Conservation (phyloP, 2,329 filamentous ascomycete species). For the Fusarium goolgardi region DNA sequence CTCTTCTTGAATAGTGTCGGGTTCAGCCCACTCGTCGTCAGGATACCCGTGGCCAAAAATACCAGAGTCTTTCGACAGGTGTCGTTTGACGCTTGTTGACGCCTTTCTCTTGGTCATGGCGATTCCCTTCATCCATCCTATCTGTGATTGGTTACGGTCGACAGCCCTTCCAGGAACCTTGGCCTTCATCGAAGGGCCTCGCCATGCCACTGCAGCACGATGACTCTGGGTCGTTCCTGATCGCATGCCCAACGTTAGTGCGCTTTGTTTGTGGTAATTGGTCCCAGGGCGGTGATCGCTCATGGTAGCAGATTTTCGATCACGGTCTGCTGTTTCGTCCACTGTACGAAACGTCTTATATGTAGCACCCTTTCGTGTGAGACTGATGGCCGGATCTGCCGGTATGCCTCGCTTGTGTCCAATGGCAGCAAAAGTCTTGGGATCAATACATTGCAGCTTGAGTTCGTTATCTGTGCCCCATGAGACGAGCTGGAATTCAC, state of each 20-base stretch:
- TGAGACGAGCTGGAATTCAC: constrained; percentile 92
- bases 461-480: constrained; percentile 91
- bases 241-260: constrained; percentile 59
- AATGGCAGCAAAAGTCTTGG: constrained; percentile 72
- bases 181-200: constrained; percentile 69
- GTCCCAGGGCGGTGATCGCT: constrained; percentile 66
- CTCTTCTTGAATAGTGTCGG: constrained; percentile 73
- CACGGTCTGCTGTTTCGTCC: constrained; percentile 67
- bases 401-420: constrained; percentile 78
- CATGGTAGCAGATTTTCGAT: constrained; percentile 71
- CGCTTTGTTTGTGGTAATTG: constrained; percentile 57
- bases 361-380: constrained; percentile 84
- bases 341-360: constrained; percentile 88
- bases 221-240: constrained; percentile 48
- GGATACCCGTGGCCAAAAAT: constrained; percentile 64
- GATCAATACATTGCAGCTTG: constrained; percentile 78
- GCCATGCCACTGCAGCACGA: constrained; percentile 59
- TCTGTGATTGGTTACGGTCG: constrained; percentile 66
- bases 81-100: constrained; percentile 56
- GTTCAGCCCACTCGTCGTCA: constrained; percentile 69
- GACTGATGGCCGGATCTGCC: constrained; percentile 71
- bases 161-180: constrained; percentile 57
- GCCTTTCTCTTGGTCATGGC: constrained; percentile 69
- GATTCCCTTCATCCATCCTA: constrained; percentile 77
- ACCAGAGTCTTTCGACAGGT: constrained; percentile 64